Percentiles rank a stretch among this genome's conserved stretches.
These are phyloP conservation scores for Xylariomycetidae sp. DNA, from an alignment of 2,329 filamentous ascomycete species.

Conservation along the genomic window DNA sequence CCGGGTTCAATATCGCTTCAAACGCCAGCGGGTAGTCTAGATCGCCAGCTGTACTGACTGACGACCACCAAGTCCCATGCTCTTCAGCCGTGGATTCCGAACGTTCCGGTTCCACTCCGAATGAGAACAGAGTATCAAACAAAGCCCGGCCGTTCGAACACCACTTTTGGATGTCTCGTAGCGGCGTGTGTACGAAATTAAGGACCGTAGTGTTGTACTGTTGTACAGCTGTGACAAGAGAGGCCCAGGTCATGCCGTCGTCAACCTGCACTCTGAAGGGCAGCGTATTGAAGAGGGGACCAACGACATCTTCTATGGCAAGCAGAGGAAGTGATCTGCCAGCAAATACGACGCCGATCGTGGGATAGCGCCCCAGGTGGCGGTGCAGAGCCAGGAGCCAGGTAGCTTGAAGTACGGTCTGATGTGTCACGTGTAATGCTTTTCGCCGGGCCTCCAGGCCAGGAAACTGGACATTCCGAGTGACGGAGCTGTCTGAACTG, in stretches of 20 bases:
- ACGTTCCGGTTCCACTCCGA: conserved; percentile 50
- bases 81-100: conserved; percentile 40
- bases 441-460: conserved; percentile 48
- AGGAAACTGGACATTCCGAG: conserved; percentile 30
- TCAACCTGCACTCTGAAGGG: conserved; percentile 54
- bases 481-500: conserved; percentile 14
- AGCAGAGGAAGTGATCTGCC: conserved; percentile 68
- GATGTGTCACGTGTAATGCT: conserved; percentile 65
- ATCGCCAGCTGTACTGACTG: too few relatives aligned
- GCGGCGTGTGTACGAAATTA: conserved; percentile 70
- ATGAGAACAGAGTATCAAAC: conserved; percentile 80
- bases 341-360: conserved; percentile 71
- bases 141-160: conserved; percentile 53
- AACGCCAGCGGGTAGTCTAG: conserved; percentile 77
- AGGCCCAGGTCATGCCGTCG: conserved; percentile 47
- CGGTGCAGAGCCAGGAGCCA: conserved; percentile 61
- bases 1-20: conserved; percentile 54
- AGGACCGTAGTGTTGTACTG: conserved; percentile 62
- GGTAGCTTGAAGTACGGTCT: conserved; percentile 69
- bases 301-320: conserved; percentile 60
- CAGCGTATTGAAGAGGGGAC: conserved; percentile 86
- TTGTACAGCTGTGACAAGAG: conserved; percentile 60
- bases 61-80: too few relatives aligned
- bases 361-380: conserved; percentile 39
- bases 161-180: conserved; percentile 79